Base-by-base conservation (phyloP, 345 rosid genomes). In the Acer campestre region DNA sequence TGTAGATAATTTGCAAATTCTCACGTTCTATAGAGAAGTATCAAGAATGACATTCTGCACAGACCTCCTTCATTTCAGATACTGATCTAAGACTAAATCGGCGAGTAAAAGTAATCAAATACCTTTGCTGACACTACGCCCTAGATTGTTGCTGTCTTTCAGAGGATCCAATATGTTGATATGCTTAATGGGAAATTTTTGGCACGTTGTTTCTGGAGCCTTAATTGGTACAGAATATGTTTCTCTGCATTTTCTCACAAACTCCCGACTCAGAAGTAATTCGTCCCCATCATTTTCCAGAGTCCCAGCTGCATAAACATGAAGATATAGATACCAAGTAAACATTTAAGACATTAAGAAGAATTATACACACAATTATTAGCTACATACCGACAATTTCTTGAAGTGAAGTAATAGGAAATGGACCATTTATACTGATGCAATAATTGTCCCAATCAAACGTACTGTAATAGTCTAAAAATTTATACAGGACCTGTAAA, bases 61-160 rank as follows among this genome's bases (percentile, higher is more conserved):
- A 11, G 1, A 65, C 31, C 62, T 49, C 51, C 31, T 69, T 16
- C 6, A 12, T 4, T 64, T 8, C 7, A 7, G 23, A 38, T n/a
- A 69, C 29, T 49, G 70, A 53, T 35, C 69, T 44, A 67, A 68
- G 69, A 51, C 16, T 38, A 68, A 29, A 74, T 63, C 70, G 67
- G 29, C 23, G 64, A 22, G 62, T 56, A 74, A 18, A 56, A 75
- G 9, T 25, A 67, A 59, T 69, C 38, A 75, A 65, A 6, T 88
- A 93, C 99, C 98, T 92, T 83, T 83, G 79, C 90, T 88, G 68
- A 96, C 95, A 79, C 99, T 92, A 62, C 93, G 97, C 18, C 98
- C 98, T 10, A 95, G 90, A 87, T 95, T 95, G 86, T 95, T 96
- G 84, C 81, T 88, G 74, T 83, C 89, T 77, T 86, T 92, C 67